A percentile compares a stretch with the other conserved stretches of the same genome.
These are phyloP conservation scores for Penicillium argentinense DNA, from an alignment of 495 filamentous ascomycete genomes.

Conservation along the genomic window DNA sequence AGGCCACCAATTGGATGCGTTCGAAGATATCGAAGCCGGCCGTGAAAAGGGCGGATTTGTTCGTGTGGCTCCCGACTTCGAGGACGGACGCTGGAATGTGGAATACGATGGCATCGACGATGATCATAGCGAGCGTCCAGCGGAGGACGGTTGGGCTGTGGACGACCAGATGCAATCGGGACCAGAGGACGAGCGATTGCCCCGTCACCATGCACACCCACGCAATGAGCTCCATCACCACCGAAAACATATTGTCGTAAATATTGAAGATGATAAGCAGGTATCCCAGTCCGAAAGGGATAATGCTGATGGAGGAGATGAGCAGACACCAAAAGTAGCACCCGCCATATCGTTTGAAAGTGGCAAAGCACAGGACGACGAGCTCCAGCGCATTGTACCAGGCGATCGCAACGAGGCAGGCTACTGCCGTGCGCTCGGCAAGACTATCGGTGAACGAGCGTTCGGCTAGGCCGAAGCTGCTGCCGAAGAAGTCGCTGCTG, in stretches of 20 bases:
- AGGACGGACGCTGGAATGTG: slow-evolving; percentile 53
- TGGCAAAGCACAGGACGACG: slow-evolving; percentile 46
- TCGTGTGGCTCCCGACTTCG: slow-evolving; percentile 46
- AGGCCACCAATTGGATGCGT: slow-evolving; percentile 49
- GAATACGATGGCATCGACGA: slow-evolving; percentile 48
- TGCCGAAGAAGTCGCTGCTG: slow-evolving; percentile 13
- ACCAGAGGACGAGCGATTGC: slow-evolving; percentile 64
- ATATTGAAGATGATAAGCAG: slow-evolving; percentile 50
- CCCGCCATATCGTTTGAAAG: slow-evolving; percentile 49
- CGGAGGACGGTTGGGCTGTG: slow-evolving; percentile 43
- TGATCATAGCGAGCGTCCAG: slow-evolving; percentile 53
- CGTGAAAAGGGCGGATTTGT: slow-evolving; percentile 19
- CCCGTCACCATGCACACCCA: slow-evolving; percentile 63
- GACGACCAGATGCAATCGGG: slow-evolving; percentile 56
- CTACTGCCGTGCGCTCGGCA: slow-evolving; percentile 18
- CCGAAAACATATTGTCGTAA: slow-evolving; percentile 27
- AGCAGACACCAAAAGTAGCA: slow-evolving; percentile 57
- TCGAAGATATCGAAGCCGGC: slow-evolving; percentile 46
- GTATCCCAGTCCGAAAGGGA: slow-evolving; percentile 54
- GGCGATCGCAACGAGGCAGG: slow-evolving; percentile 44
- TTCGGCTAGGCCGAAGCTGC: slow-evolving; percentile 24
- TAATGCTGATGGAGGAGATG: slow-evolving; percentile 49
- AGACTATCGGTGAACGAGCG: slow-evolving; percentile 10
- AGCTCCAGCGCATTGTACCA: slow-evolving; percentile 52
- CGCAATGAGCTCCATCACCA: slow-evolving; percentile 45